Evolutionary conservation across 352 stramenopile genomes (phyloP).

Genomic region (Globisporangium heterothallicum): DNA sequence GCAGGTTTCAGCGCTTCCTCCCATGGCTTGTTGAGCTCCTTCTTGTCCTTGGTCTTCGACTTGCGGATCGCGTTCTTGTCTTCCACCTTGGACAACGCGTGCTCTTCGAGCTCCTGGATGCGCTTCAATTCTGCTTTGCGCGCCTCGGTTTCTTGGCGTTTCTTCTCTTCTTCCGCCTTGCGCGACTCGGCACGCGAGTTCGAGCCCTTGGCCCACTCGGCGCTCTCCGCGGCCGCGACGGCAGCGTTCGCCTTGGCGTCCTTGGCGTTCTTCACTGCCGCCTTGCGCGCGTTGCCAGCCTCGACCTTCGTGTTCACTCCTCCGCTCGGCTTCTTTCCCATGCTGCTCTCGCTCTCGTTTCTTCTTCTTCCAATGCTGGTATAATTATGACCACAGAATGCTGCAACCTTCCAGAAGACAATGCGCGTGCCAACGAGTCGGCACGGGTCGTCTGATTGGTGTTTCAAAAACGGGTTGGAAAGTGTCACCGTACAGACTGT

Average conservation of each 20-base stretch:
- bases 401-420: too few species aligned
- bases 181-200: too few species aligned
- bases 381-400: too few species aligned
- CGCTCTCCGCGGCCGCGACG: slow-evolving; percentile 32
- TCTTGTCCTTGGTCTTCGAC: slow-evolving; percentile 54
- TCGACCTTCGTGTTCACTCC: slow-evolving; percentile 66
- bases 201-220: slow-evolving; percentile 61
- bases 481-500: too few species aligned
- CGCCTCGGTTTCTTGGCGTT: slow-evolving; percentile 50
- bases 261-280: slow-evolving; percentile 43
- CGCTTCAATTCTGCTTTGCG: slow-evolving; percentile 81
- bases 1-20: slow-evolving; percentile 56
- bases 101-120: slow-evolving; percentile 61
- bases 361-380: neutral
- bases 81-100: slow-evolving; percentile 28
- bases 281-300: slow-evolving; percentile 70
- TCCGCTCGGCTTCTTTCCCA: slow-evolving; percentile 43
- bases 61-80: slow-evolving; percentile 53
- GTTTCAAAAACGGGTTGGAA: too few species aligned
- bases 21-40: slow-evolving; percentile 61
- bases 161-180: slow-evolving; percentile 64
- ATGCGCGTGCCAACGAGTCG: too few species aligned
- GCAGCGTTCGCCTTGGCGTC: slow-evolving; percentile 43
- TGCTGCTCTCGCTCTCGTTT: neutral
- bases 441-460: too few species aligned